phyloP scores from a whole-genome alignment of 495 filamentous ascomycete species.

The Achaetomiella virescens region DNA sequence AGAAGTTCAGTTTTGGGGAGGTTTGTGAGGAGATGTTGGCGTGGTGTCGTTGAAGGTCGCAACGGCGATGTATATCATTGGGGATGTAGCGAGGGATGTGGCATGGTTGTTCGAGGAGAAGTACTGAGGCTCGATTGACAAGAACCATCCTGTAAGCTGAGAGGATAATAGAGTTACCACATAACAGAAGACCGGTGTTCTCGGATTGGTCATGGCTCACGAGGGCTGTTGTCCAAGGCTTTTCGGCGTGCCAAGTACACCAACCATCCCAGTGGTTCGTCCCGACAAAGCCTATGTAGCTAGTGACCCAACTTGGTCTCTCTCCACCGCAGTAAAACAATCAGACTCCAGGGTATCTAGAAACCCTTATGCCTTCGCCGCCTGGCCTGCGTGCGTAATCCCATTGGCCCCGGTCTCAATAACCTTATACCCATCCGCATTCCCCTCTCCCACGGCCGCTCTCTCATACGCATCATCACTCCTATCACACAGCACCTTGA shows the following conservation, averaged over 20 bases:
- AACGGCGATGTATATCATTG: background rate
- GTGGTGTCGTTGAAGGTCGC: background rate
- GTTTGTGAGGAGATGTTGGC: background rate
- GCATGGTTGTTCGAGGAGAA: background rate
- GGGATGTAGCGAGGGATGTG: background rate
- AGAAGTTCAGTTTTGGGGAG: background rate
- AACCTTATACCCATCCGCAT: conserved; percentile 58
- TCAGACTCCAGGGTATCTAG: background rate
- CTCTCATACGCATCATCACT: conserved; percentile 78
- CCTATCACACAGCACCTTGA: conserved; percentile 68
- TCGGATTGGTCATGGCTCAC: no score
- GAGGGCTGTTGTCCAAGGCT: no score
- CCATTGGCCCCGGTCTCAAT: conserved; percentile 54
- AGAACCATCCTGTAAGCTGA: no score
- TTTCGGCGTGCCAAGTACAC: no score
- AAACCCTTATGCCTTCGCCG: conserved; percentile 13
- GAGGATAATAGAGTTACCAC: no score
- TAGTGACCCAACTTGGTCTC: no score
- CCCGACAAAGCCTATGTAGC: no score
- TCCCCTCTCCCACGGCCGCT: conserved; percentile 66
- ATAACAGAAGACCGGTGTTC: no score
- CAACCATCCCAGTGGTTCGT: no score
- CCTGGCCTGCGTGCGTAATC: conserved; percentile 27
- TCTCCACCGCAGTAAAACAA: background rate
- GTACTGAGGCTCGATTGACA: no score